phyloP scores from a whole-genome alignment of 306 rosid genomes.

The Castanopsis chinensis region DNA sequence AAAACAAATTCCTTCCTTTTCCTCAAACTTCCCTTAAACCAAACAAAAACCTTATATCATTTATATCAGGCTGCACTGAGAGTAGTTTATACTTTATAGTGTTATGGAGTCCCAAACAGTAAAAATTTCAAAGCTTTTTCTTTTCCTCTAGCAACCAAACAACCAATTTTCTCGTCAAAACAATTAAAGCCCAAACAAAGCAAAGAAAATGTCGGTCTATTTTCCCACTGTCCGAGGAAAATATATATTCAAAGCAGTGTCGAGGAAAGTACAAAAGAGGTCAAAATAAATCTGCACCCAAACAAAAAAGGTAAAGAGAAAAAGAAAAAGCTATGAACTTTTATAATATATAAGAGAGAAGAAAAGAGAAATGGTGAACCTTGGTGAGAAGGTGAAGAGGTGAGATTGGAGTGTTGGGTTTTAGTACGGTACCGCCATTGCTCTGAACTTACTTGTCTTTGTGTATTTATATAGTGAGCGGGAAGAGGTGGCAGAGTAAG shows the following conservation, averaged over 20 bases:
- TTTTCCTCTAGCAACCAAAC: neutral
- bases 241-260: slow-evolving; percentile 3
- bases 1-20: too few relatives aligned
- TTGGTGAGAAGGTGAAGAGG: neutral
- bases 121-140: neutral
- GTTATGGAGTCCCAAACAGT: neutral
- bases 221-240: neutral
- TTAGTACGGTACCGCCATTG: slow-evolving; percentile 19
- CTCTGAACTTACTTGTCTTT: neutral
- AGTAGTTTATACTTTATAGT: neutral
- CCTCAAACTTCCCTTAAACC: too few relatives aligned
- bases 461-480: slow-evolving; percentile 13
- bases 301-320: neutral
- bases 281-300: neutral
- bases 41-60: too few relatives aligned
- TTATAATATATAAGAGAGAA: neutral
- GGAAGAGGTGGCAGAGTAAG: neutral
- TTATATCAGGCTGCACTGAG: neutral
- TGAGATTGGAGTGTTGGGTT: neutral
- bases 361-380: neutral
- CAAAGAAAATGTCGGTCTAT: slow-evolving; percentile 1
- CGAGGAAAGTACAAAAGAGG: neutral
- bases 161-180: neutral
- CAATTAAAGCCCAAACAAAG: slow-evolving; percentile 1
- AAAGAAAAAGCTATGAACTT: neutral